These are phyloP conservation scores for Globisporangium camurandrum DNA, from an alignment of 352 stramenopile species.

Conservation along the genomic window DNA sequence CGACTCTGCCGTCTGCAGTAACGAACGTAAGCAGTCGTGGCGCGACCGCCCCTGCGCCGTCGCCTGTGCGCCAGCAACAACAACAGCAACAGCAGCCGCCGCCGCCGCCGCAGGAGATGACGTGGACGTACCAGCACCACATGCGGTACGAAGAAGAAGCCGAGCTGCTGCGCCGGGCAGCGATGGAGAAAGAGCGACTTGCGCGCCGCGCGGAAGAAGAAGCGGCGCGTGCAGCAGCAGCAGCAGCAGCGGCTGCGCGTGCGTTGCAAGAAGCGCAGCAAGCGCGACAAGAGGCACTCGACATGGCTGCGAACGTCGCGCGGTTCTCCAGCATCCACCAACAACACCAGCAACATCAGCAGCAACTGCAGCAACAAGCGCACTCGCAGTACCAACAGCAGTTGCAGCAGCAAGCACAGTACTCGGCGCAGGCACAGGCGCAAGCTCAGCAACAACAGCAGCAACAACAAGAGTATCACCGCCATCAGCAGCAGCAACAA, in stretches of 20 bases:
- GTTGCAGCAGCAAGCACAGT: slow-evolving; percentile 22
- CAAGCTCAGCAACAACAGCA: slow-evolving; percentile 42
- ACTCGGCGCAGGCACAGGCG: slow-evolving; percentile 22
- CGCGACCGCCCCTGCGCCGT: slow-evolving; percentile 1
- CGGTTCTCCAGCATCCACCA: slow-evolving; percentile 75
- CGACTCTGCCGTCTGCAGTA: slow-evolving; percentile 1
- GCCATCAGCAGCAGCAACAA: slow-evolving; percentile 33
- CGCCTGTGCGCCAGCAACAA: slow-evolving; percentile 8
- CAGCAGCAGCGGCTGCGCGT: slow-evolving; percentile 55
- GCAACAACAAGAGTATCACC: slow-evolving; percentile 36
- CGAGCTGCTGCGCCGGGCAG: slow-evolving; percentile 52
- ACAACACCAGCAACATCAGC: slow-evolving; percentile 31
- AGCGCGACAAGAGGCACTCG: slow-evolving; percentile 70
- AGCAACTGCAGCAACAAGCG: slow-evolving; percentile 6
- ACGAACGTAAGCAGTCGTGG: slow-evolving; percentile 7
- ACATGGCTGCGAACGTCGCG: slow-evolving; percentile 70
- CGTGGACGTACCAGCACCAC: slow-evolving; percentile 67
- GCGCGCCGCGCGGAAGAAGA: slow-evolving; percentile 77
- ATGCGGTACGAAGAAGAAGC: slow-evolving; percentile 69
- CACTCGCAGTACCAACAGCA: slow-evolving; percentile 16
- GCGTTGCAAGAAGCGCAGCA: slow-evolving; percentile 72
- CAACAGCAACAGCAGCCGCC: neutral
- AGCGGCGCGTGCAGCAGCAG: slow-evolving; percentile 56
- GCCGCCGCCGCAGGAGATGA: slow-evolving; percentile 42
- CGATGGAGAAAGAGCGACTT: slow-evolving; percentile 51